These are phyloP conservation scores for Chloranthus sessilifolius DNA, from an alignment of 164 flowering plant genomes.

Conservation along the genomic window DNA sequence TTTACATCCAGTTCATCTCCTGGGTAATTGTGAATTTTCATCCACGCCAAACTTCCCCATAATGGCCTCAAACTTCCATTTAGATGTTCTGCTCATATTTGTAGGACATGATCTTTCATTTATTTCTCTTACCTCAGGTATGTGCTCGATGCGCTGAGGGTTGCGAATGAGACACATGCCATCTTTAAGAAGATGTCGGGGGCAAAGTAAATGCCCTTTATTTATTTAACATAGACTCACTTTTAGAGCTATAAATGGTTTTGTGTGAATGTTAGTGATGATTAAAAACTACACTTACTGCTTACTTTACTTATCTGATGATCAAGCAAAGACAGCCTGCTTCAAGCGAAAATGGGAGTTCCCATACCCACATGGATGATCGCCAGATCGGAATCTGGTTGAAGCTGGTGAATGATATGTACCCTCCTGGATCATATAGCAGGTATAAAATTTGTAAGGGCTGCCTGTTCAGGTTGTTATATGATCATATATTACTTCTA, in stretches of 20 bases:
- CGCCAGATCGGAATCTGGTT: conserved; percentile 61
- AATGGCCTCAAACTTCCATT: not conserved
- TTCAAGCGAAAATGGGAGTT: conserved; percentile 63
- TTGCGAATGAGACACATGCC: conserved; percentile 42
- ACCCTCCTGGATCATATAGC: conserved; percentile 67
- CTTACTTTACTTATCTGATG: conserved; percentile 26
- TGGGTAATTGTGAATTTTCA: conserved; percentile 49
- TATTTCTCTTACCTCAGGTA: conserved; percentile 33
- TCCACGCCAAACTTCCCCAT: conserved; percentile 3
- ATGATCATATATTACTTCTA: too few relatives aligned
- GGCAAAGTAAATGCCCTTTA: conserved; percentile 51
- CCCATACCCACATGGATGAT: conserved; percentile 40
- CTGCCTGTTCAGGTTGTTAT: too few relatives aligned
- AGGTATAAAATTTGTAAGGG: conserved; percentile 35
- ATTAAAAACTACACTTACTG: conserved; percentile 12
- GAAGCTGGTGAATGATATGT: conserved; percentile 75
- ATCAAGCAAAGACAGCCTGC: conserved; percentile 95
- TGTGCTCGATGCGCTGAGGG: conserved; percentile 85
- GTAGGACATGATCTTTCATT: not conserved
- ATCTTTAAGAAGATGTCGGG: conserved; percentile 24
- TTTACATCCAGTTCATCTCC: conserved; percentile 83
- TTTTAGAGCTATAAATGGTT: too few relatives aligned
- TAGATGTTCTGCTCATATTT: not conserved
- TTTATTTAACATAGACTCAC: not conserved
- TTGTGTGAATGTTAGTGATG: too few relatives aligned